phyloP scores from a whole-genome alignment of 2,329 filamentous ascomycete genomes.

The Dactylellina cionopaga region DNA sequence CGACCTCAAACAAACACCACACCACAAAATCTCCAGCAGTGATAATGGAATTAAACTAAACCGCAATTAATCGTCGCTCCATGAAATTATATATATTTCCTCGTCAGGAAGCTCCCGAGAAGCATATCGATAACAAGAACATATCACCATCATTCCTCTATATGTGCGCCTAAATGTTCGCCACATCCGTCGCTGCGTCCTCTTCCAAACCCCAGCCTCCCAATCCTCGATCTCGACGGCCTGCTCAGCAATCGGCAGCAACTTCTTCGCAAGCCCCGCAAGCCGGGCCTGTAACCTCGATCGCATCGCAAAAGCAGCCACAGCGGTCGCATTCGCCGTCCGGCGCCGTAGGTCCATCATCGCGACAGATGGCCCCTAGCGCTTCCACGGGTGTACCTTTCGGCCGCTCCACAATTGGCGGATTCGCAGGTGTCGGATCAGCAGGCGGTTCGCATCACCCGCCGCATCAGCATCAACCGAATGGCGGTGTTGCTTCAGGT shows the following conservation, averaged over 20 bases:
- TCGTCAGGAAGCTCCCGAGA: neutral
- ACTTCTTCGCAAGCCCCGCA: slow-evolving; percentile 42
- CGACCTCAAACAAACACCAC: slow-evolving; percentile 35
- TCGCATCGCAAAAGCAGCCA: slow-evolving; percentile 49
- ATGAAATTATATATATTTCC: neutral
- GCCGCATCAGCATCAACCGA: slow-evolving; percentile 52
- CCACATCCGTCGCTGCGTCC: slow-evolving; percentile 56
- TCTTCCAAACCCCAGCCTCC: slow-evolving; percentile 64
- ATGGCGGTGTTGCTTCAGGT: slow-evolving; percentile 58
- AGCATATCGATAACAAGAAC: neutral
- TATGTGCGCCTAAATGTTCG: slow-evolving; percentile 51
- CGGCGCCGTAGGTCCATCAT: slow-evolving; percentile 48
- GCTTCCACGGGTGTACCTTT: slow-evolving; percentile 45
- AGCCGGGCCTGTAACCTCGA: slow-evolving; percentile 40
- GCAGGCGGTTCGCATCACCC: slow-evolving; percentile 49
- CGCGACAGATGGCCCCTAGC: slow-evolving; percentile 39
- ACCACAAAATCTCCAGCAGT: neutral
- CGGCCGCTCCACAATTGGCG: slow-evolving; percentile 54
- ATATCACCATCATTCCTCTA: neutral
- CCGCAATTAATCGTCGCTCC: neutral
- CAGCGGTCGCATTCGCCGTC: slow-evolving; percentile 54
- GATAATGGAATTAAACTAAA: neutral
- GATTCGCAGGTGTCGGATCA: slow-evolving; percentile 51
- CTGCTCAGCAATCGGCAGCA: slow-evolving; percentile 56
- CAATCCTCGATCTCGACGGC: slow-evolving; percentile 58